Base-by-base conservation (phyloP, 805 yeast genomes). In the Ogataea trehaloabstinens region DNA sequence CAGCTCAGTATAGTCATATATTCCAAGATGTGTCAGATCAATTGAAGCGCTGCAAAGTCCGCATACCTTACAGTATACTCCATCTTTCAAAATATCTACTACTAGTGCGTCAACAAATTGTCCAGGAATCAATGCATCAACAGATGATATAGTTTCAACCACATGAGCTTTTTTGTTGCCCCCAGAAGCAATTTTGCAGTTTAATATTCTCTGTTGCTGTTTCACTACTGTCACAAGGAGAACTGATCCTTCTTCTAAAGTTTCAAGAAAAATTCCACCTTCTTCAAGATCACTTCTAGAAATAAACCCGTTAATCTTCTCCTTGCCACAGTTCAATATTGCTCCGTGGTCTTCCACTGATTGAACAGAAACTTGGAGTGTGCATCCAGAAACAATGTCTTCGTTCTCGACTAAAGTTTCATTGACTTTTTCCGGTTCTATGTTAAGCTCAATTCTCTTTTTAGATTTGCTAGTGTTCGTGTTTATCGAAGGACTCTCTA, bases 291-390 rank as follows among this genome's bases (percentile, higher is more conserved):
- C 91, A 48, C 82, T 83, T 47, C 76, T 80, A 2, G 95, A 74
- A 34, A 90, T 67, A 61, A 91, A 90, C 1, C 95, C 96, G 20
- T 78, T 66, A 6, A 73, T 41, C 5, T 71, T 74, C 12, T 49
- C 47, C 35, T 72, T 57, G 24, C 97, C 97, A 28, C 84, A 60
- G 50, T 82, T 83, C 30, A 91, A 64, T 40, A 86, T 76, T 18
- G 80, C 74, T 64, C 99, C 99, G 59, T 88, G 96, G 59, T 93
- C 99, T 70, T 93, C 98, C 18, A 86, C 64, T 33, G 95, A 82
- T 45, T 71, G 73, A 17, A 93, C 79, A 2, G 86, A 70, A 18
- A 80, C 90, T 63, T 93, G 99, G 2, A 93, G 56, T 4, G 83
- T 56, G 42, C 76, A 70, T 31, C 87, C 88, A 19, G 70, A 52